phyloP scores from a whole-genome alignment of 1,139 yeast species.

The Kazachstania sp. region DNA sequence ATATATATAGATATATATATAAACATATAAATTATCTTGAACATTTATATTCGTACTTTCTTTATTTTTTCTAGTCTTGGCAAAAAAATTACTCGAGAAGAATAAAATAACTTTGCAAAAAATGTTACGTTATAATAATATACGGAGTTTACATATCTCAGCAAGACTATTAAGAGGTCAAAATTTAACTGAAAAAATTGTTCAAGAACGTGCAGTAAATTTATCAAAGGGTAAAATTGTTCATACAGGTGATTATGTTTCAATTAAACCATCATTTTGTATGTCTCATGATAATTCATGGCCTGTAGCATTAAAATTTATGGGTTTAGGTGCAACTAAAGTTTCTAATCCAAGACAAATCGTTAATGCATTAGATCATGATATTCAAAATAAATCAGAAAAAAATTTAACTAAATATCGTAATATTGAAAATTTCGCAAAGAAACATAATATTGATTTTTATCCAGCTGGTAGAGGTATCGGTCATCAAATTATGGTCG shows the following conservation, averaged over 20 bases:
- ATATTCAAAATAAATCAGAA: constrained; percentile 86
- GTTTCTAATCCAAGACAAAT: constrained; percentile 83
- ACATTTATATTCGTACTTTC: too few species aligned
- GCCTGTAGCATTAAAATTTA: constrained; percentile 97
- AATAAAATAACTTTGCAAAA: too few species aligned
- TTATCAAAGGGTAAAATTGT: constrained; percentile 62
- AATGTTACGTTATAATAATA: constrained; percentile 2
- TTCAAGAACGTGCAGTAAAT: constrained; percentile 86
- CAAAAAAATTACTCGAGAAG: too few species aligned
- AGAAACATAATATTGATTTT: constrained; percentile 84
- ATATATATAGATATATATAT: background rate
- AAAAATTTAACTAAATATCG: constrained; percentile 78
- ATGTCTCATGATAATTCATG: constrained; percentile 99
- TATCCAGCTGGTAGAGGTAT: constrained; percentile 99
- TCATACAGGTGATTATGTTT: constrained; percentile 86
- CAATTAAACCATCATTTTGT: constrained; percentile 91
- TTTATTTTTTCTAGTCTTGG: too few species aligned
- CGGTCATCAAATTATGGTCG: constrained; percentile 98
- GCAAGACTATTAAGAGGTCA: constrained; percentile 37
- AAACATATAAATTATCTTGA: background rate
- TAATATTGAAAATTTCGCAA: constrained; percentile 84
- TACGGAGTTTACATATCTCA: constrained; percentile 14
- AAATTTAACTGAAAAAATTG: constrained; percentile 90
- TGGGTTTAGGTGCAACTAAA: constrained; percentile 82
- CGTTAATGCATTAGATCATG: constrained; percentile 94